Base-by-base conservation (phyloP, 225 moss, liverwort and hornwort species). In the Polytrichum formosum region DNA sequence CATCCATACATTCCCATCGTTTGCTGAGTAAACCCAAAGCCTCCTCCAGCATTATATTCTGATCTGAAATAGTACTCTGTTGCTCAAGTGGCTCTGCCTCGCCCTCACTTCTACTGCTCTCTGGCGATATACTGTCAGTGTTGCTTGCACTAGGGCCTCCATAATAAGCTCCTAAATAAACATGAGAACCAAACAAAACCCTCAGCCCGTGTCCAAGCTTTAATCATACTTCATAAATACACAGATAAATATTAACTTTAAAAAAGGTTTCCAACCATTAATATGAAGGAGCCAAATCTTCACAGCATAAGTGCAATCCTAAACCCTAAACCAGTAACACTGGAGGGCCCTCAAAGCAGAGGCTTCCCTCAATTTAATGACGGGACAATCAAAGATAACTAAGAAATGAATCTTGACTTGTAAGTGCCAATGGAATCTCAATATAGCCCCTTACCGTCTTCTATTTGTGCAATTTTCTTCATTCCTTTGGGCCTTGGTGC, bases 1-100 rank as follows among this genome's bases (percentile, higher is more conserved):
- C 92, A 79, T 98, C 92, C 74, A 98, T 81, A 31, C 92, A 92
- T 63, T 91, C 94, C 98, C 98, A 98, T 68, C 94, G 77, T 68
- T 78, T 74, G 75, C 90, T 80, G 55, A 98, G 84, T 53, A 98
- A 81, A 54, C 78, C 61, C 65, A 98, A 76, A 33, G 98, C 98
- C 83, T 94, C 92, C 82, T 98, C 92, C 7, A 98, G 85, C 90
- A 88, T 91, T 63, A 82, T 72, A 27, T 82, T 92, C 76, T 90
- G 78, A 64, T 79, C 85, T 60, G 82, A 71, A 60, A 72, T 58
- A 63, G 77, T 74, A 56, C 73, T 75, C 67, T 88, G 88, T 63
- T 86, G 88, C 61, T 83, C 88, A 54, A 87, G 88, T 63, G 87
- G 61, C 78, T 85, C 80, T 53, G 87, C 85, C 67, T 98, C 94